Conservation (phyloP, 1,139 yeast species). For the Yamadazyma atmosphaerica region DNA sequence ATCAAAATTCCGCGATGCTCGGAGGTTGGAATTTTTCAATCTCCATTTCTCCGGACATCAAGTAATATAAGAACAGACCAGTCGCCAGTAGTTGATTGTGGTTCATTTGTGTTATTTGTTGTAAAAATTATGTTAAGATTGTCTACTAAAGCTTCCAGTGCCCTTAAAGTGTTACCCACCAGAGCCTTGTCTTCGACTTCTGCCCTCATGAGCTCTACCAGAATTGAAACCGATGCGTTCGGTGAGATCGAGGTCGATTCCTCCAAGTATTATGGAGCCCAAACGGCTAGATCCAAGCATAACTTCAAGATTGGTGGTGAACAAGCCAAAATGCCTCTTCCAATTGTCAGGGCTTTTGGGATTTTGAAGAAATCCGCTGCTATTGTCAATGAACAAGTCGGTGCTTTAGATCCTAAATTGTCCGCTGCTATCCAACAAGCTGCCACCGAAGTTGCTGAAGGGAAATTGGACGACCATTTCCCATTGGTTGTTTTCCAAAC, state of each 20-base stretch:
- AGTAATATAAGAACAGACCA: conserved; percentile 5
- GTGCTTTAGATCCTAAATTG: conserved; percentile 76
- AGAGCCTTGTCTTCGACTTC: conserved; percentile 32
- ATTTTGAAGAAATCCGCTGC: conserved; percentile 94
- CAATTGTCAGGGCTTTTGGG: conserved; percentile 90
- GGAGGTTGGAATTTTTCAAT: conserved; percentile 3
- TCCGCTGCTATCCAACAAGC: conserved; percentile 88
- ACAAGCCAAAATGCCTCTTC: conserved; percentile 88
- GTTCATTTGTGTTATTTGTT: not conserved
- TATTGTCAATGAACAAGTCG: conserved; percentile 79
- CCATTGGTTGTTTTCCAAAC: conserved; percentile 98
- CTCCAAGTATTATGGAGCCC: conserved; percentile 95
- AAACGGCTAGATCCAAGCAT: conserved; percentile 89
- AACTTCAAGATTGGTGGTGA: conserved; percentile 96
- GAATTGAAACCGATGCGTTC: conserved; percentile 93
- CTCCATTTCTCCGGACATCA: conserved; percentile 15
- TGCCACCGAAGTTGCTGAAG: conserved; percentile 91
- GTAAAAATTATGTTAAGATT: conserved; percentile 13
- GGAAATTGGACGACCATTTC: conserved; percentile 90
- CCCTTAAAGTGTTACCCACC: not conserved
- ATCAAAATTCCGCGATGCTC: conserved; percentile 3
- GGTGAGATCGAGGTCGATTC: conserved; percentile 91
- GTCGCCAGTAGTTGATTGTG: not conserved
- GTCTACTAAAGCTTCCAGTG: conserved; percentile 7
- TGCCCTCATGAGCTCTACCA: conserved; percentile 30